These are phyloP conservation scores for Heracleum sosnowskyi DNA, from an alignment of 129 eudicot genomes.

Conservation along the genomic window DNA sequence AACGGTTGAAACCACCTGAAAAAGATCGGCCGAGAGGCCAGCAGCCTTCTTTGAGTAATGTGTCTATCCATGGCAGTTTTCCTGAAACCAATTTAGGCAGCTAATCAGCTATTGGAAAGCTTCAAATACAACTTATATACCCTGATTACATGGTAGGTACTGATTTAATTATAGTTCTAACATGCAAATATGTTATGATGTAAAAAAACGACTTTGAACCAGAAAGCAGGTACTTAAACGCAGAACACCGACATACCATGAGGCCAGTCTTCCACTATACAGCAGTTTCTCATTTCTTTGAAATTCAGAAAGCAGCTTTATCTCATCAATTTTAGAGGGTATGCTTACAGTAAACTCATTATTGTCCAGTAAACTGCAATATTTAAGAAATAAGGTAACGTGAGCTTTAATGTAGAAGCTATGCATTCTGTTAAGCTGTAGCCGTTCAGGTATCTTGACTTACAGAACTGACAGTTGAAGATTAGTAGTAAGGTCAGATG, in stretches of 20 bases:
- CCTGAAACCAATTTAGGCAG: constrained; percentile 32
- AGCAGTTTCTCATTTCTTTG: constrained; percentile 26
- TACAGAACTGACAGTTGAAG: constrained; percentile 41
- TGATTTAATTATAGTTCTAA: background rate
- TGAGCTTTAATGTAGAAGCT: constrained; percentile 8
- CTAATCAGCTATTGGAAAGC: constrained; percentile 20
- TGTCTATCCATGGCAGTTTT: constrained; percentile 21
- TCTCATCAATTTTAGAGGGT: constrained; percentile 31
- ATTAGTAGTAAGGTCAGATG: constrained; percentile 32
- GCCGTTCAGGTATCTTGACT: constrained; percentile 20
- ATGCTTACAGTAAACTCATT: constrained; percentile 33
- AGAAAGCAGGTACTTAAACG: background rate
- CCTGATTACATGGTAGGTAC: background rate
- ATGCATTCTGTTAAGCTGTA: constrained; percentile 5
- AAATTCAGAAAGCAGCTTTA: constrained; percentile 33
- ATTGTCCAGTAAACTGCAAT: constrained; percentile 60
- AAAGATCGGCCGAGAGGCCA: background rate
- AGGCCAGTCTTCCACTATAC: constrained; percentile 4
- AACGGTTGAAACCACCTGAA: background rate
- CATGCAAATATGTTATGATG: background rate
- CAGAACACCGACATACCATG: constrained; percentile 27
- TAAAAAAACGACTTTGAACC: background rate
- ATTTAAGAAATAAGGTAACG: constrained; percentile 4
- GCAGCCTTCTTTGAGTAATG: constrained; percentile 32
- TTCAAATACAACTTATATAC: background rate